Evolutionary conservation across 306 rosid genomes (phyloP).

Genomic region (cucumber (Cucumis sativus)): DNA sequence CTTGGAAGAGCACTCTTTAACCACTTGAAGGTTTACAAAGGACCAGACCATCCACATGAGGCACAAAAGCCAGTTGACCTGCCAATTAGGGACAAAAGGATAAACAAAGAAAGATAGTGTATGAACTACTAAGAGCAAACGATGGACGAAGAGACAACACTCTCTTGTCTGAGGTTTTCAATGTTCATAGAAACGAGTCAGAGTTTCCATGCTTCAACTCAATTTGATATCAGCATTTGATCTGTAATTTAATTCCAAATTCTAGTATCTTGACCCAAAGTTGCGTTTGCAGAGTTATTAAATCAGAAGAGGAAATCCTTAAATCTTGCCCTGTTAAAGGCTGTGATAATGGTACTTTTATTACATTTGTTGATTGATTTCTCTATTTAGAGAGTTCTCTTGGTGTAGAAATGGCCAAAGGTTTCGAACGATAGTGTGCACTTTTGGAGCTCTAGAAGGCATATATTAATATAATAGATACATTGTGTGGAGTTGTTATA

Average conservation of each 20-base stretch:
- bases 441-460: too few species aligned
- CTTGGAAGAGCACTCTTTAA: conserved; percentile 89
- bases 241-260: conserved; percentile 1
- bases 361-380: neutral
- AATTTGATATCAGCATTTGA: neutral
- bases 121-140: neutral
- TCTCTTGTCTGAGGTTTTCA: neutral
- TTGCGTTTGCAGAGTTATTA: neutral
- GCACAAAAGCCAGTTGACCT: conserved; percentile 76
- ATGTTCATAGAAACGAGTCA: neutral
- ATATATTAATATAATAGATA: too few species aligned
- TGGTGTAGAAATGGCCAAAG: neutral
- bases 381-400: neutral
- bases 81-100: conserved; percentile 84
- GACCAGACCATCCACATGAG: conserved; percentile 84
- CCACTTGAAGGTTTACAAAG: conserved; percentile 84
- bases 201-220: neutral
- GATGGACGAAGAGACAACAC: neutral
- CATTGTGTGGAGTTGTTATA: too few species aligned
- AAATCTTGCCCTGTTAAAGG: neutral
- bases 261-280: neutral
- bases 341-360: neutral
- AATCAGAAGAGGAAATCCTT: neutral
- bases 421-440: neutral
- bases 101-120: conserved; percentile 40